Evolutionary conservation across 2,329 filamentous ascomycete genomes (phyloP), one percentile per base, ranked within the genome.

Genomic region (Ophiostoma triangulosporum): DNA sequence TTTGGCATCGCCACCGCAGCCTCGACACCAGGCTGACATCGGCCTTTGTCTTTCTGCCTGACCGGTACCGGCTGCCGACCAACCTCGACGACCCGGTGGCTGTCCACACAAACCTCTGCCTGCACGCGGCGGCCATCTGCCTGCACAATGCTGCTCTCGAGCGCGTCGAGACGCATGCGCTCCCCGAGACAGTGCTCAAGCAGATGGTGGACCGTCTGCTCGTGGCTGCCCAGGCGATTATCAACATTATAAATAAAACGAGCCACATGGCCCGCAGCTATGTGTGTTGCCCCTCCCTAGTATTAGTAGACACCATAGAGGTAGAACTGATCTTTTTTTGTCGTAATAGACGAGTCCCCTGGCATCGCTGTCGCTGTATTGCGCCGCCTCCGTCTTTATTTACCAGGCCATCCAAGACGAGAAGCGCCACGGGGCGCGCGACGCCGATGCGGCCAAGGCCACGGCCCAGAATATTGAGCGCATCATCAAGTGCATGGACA

Each of bases 61-160:
- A 84, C 54, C 73, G 80, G 55, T 75, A 95, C 43, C 79, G 87
- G 33, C 68, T 95, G 24, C 88, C 89, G 0, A 69, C 73, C 26
- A 82, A 83, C 12, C 69, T 87, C 51, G 73, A 76, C 36, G 79
- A 95, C 60, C 75, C 84, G 1, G 82, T 86, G 46, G 80, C 88
- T 6, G 76, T 95, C 0, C 90, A 95, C 64, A 74, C 83, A 50
- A 95, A 95, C 59, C 84, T 96, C 73, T 89, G 87, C 62, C 78
- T 96, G 3, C 90, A 96, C 62, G 88, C 89, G 0, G 84, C 87
- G 1, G 79, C 86, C 8, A 95, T 96, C 52, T 94, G 88, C 64
- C 73, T 96, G 5, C 90, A 96, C 63, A 88, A 94, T 66, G 86
- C 88, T 1, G 89, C 90, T 1, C 82, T 93, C 8, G 88, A 90